Base-by-base conservation (phyloP, 2,329 filamentous ascomycete species). In the Colletotrichum orchidophilum region DNA sequence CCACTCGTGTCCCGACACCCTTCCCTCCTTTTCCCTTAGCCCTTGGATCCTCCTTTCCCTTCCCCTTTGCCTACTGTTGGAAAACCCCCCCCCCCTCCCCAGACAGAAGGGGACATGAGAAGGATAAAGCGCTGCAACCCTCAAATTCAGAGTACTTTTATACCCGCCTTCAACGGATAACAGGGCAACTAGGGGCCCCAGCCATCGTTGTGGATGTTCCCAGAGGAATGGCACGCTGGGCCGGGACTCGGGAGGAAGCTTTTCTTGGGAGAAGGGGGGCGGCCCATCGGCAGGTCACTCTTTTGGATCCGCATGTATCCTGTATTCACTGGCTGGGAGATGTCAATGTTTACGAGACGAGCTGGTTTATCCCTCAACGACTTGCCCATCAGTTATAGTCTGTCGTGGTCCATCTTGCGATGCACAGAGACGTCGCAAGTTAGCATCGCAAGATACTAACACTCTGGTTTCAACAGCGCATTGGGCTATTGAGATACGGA, bases 161-260 rank as follows among this genome's bases (percentile, higher is more conserved):
- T 46, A 18, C 39, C 15, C 57, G 33, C 39, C 39, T 49, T n/a
- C n/a, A 39, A 53, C 50, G 46, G n/a, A 54, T 18, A 65, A n/a
- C 55, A 66, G 46, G 35, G 50, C 63, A 50, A 50, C 50, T 24
- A 33, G 50, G 63, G 63, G 67, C 15, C 39, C 67, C n/a, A 27
- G 57, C 46, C 57, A 42, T 58, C 18, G 18, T n/a, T 35, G 67
- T 57, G 52, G n/a, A 70, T 62, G 39, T 54, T 70, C 67, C 67
- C 63, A 70, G 61, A 70, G 63, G 67, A 62, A 70, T 70, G 67
- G 67, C 67, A 70, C 67, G 63, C 67, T 67, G 63, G 55, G 57
- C 63, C 58, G 39, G 58, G 58, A 61, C 18, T 49, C 55, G 67
- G n/a, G 63, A 61, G 57, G 66, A 57, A 53, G 62, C 27, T 29